Conservation (phyloP, 2,329 filamentous ascomycete genomes). For the Myotisia sp. region DNA sequence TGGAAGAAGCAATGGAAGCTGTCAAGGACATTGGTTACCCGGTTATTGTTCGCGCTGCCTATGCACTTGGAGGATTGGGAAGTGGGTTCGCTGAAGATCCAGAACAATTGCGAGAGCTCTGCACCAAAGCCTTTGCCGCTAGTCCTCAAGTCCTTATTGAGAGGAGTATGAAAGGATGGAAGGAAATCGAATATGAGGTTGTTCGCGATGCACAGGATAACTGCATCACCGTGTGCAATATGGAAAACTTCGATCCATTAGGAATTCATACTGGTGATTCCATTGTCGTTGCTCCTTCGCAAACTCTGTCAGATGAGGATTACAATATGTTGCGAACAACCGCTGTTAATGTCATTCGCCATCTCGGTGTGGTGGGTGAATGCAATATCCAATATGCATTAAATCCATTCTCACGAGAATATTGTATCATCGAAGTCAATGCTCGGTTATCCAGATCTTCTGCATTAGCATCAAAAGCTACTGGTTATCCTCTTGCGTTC, state of each 20-base stretch:
- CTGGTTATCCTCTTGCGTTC: slow-evolving; percentile 88
- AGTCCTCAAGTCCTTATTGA: slow-evolving; percentile 95
- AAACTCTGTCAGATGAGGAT: slow-evolving; percentile 92
- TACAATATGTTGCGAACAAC: slow-evolving; percentile 99
- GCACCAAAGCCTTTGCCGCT: slow-evolving; percentile 85
- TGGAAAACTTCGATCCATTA: slow-evolving; percentile 99
- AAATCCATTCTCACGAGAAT: slow-evolving; percentile 88
- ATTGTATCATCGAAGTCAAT: slow-evolving; percentile 99
- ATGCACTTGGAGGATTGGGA: slow-evolving; percentile 85
- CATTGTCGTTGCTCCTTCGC: slow-evolving; percentile 92
- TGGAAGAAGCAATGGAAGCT: slow-evolving; percentile 76
- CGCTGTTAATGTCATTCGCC: slow-evolving; percentile 90
- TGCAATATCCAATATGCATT: slow-evolving; percentile 98
- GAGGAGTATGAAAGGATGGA: slow-evolving; percentile 99
- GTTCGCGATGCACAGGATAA: slow-evolving; percentile 92
- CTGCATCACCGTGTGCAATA: slow-evolving; percentile 99
- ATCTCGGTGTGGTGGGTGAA: slow-evolving; percentile 92
- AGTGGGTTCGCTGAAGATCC: slow-evolving; percentile 91
- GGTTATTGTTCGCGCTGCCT: slow-evolving; percentile 92
- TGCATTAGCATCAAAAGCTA: slow-evolving; percentile 89
- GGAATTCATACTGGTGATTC: slow-evolving; percentile 97
- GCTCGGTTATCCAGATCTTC: slow-evolving; percentile 90
- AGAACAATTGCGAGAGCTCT: slow-evolving; percentile 67
- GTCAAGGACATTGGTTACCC: slow-evolving; percentile 90
- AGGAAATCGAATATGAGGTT: slow-evolving; percentile 98